Conservation (phyloP, 306 rosid species). For the Medicago truncatula region MtrunA17r5.0-ANR NC_053048.1:46766001-46766500, state of each 20-base stretch:
- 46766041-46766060: neutral
- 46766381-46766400: neutral
- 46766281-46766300: conserved; percentile 8
- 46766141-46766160: conserved; percentile 69
- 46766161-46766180: conserved; percentile 77
- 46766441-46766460: no score
- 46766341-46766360: neutral
- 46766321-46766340: neutral
- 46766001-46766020: conserved; percentile 19
- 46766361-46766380: neutral
- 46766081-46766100: conserved; percentile 53
- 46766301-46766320: neutral
- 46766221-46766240: conserved; percentile 91
- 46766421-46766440: no score
- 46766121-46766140: conserved; percentile 55
- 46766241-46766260: conserved; percentile 53
- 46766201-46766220: conserved; percentile 91
- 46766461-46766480: no score
- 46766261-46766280: neutral
- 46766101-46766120: conserved; percentile 61
- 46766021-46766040: conserved; percentile 15
- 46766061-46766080: conserved; percentile 81
- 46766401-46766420: neutral
- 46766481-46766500: no score
- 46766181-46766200: conserved; percentile 62